Percentiles rank a stretch among this genome's conserved stretches.
Evolutionary conservation across 306 rosid species (phyloP).

Genomic region (Vicia faba): DNA sequence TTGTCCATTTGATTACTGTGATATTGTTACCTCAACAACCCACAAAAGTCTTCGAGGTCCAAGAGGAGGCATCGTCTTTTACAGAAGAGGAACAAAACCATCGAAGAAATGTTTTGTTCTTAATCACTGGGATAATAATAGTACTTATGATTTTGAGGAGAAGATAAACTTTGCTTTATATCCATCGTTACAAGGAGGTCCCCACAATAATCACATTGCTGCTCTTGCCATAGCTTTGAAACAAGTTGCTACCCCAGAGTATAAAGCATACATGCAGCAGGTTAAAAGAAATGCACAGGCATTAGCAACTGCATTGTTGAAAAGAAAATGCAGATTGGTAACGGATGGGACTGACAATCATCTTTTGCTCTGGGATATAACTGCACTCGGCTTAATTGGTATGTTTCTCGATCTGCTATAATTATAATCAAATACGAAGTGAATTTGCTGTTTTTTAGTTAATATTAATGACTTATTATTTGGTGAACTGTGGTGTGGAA

Average conservation of each 20-base stretch:
- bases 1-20: conserved; percentile 78
- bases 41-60: conserved; percentile 93
- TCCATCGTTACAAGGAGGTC: conserved; percentile 89
- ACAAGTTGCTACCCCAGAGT: conserved; percentile 79
- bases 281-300: conserved; percentile 89
- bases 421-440: conserved; percentile 9
- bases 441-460: background rate
- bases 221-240: conserved; percentile 84
- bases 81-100: conserved; percentile 64
- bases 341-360: conserved; percentile 90
- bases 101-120: conserved; percentile 56
- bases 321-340: conserved; percentile 82
- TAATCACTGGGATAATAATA: conserved; percentile 53
- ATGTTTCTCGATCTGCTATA: conserved; percentile 15
- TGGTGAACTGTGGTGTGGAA: background rate
- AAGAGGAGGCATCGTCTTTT: conserved; percentile 84
- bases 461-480: conserved; percentile 3
- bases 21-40: conserved; percentile 81
- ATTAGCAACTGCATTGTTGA: conserved; percentile 70
- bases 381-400: conserved; percentile 74
- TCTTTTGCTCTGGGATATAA: conserved; percentile 86
- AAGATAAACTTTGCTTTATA: conserved; percentile 79
- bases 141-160: conserved; percentile 68
- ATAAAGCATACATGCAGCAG: conserved; percentile 72
- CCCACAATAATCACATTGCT: conserved; percentile 83